Base-by-base conservation (phyloP, 192 early-diverging fungal genomes). In the Backusella australiensis region DNA sequence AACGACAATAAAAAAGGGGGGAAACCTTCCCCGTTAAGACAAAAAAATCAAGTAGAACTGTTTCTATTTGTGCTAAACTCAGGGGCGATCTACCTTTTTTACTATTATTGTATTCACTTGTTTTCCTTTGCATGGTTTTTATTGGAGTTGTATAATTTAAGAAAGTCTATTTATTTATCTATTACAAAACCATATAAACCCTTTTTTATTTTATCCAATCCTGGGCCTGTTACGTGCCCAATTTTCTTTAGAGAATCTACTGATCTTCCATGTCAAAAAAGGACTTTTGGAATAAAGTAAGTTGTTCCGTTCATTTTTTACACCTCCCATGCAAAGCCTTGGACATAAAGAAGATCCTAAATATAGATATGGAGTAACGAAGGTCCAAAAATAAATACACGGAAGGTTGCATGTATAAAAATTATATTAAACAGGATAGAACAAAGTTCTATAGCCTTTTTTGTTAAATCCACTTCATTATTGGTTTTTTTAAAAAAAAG, bases 31-130 rank as follows among this genome's bases (percentile, higher is more conserved):
- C 52, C 21, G 7, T 53, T 53, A 19, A 53, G 7, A 23, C 21
- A 21, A 53, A 19, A 21, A 2, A 32, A 32, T 32, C 32, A 32
- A 53, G n/a, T 21, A 6, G 21, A 11, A 11, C 38, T 39, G 12
- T 44, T 53, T n/a, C n/a, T 59, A 59, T 59, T 59, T 59, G 53
- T 59, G 21, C 9, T 59, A 21, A 59, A 12, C 53, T 59, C 53
- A 59, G 53, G 53, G 53, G 23, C n/a, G 53, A 59, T 59, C 53
- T 59, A 59, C 53, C 53, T 26, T 59, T 49, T 49, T 59, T 59
- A 59, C 53, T 23, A 26, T 23, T 12, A 59, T 49, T n/a, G 46
- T 49, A 49, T n/a, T 49, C 6, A 59, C 4, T 59, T 26, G n/a
- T 59, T 59, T 59, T 59, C 23, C 17, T 59, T 26, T 59, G 11